Evolutionary conservation across 768 basidiomycete genomes (phyloP).

Genomic region (Tricholoma hemisulphureum): DNA sequence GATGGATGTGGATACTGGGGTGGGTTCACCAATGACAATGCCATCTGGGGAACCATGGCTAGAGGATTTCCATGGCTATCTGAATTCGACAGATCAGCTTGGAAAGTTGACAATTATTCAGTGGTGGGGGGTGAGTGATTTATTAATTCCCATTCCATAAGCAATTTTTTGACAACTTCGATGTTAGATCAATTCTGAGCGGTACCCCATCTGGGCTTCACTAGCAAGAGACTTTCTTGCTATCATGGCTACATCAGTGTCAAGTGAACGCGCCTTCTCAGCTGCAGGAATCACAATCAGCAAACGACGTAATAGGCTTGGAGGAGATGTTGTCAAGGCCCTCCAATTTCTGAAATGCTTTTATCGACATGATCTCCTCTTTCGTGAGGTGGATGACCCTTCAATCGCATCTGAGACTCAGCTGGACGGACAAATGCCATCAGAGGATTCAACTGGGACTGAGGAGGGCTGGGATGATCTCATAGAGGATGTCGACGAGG

Average conservation of each 20-base stretch:
- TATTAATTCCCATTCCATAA: conserved; percentile 4
- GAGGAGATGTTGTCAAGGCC: too few relatives aligned
- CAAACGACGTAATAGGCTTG: conserved; percentile 34
- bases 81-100: conserved; percentile 14
- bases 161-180: too few relatives aligned
- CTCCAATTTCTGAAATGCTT: too few relatives aligned
- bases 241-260: conserved; percentile 39
- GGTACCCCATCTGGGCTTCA: conserved; percentile 32
- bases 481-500: too few relatives aligned
- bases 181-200: conserved; percentile 21
- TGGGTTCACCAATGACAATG: too few relatives aligned
- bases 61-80: too few relatives aligned
- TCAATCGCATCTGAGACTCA: too few relatives aligned
- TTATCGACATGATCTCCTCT: too few relatives aligned
- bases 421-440: too few relatives aligned
- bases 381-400: conserved; percentile 13
- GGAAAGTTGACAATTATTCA: conserved; percentile 15
- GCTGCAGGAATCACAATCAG: conserved; percentile 38
- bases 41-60: conserved; percentile 10
- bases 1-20: too few relatives aligned
- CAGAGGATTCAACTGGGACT: too few relatives aligned
- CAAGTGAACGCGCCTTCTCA: conserved; percentile 40
- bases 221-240: conserved; percentile 36
- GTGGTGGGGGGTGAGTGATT: conserved; percentile 35
- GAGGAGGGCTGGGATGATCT: too few relatives aligned